Evolutionary conservation across 129 eudicot genomes (phyloP).

Genomic region (Flaveria trinervia): DNA sequence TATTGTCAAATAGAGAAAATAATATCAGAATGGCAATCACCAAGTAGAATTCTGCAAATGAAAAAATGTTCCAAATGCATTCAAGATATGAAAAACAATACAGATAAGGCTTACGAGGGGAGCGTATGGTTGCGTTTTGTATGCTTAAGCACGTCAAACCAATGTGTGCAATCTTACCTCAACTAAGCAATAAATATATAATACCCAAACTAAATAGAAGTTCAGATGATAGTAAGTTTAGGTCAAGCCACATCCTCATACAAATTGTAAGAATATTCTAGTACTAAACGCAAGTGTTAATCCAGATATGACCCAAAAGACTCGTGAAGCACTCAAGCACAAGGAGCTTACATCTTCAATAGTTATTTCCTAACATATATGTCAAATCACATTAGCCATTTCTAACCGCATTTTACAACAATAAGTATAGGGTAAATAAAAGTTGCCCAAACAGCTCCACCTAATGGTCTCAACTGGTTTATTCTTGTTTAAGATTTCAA

Average conservation of each 20-base stretch:
- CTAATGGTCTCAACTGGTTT: too few relatives aligned
- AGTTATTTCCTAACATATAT: neutral
- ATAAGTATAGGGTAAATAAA: too few relatives aligned
- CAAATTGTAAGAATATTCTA: neutral
- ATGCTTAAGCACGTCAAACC: neutral
- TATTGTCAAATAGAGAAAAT: neutral
- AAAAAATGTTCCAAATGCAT: neutral
- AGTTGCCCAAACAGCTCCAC: too few relatives aligned
- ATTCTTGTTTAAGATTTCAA: too few relatives aligned
- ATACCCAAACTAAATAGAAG: neutral
- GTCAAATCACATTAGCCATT: too few relatives aligned
- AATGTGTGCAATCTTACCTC: neutral
- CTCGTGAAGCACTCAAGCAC: neutral
- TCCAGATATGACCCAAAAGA: neutral
- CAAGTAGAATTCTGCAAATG: neutral
- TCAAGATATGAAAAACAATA: neutral
- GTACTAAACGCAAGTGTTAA: neutral
- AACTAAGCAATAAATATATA: neutral
- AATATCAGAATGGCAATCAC: neutral
- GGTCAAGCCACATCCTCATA: too few relatives aligned
- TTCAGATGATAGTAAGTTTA: neutral
- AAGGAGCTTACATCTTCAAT: neutral
- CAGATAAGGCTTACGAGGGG: neutral
- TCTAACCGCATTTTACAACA: neutral
- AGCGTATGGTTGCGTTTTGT: neutral